Base-by-base conservation (phyloP, 2,329 filamentous ascomycete species). In the Talaromyces funiculosus region DNA sequence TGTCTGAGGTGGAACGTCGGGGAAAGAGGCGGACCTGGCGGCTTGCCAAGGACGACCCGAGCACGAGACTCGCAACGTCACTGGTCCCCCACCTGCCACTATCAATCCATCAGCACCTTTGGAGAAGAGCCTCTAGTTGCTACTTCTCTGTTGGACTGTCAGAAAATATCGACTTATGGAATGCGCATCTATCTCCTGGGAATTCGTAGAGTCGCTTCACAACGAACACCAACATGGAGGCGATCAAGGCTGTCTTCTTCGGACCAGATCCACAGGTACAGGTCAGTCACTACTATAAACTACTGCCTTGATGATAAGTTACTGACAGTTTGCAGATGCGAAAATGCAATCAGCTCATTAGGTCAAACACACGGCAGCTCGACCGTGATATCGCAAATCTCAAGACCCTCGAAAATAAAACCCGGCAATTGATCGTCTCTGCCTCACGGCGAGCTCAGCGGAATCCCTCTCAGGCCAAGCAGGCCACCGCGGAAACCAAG, bases 261-360 rank as follows among this genome's bases (percentile, higher is more conserved):
- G 51, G 51, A 37, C 51, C 51, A 29, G 51, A 54, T 54, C 51
- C 51, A 20, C 51, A 54, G 29, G 51, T 22, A 8, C 51, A 54
- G 51, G 93, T 96, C 80, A 66, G 81, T 56, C 35, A 33, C 33
- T 58, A 53, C 40, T n/a, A n/a, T n/a, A n/a, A n/a, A n/a, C n/a
- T 12, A 22, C 54, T 56, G 56, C 38, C n/a, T 40, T 51, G 37
- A 18, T 43, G 33, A 9, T 35, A 53, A 53, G 26, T 43, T 14
- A 60, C 64, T 65, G 20, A 69, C 61, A 7, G 18, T 45, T 53
- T 53, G 29, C 69, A 99, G 93, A 88, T 94, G 78, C 88, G 92
- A 65, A 97, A 97, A 87, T 97, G 93, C 78, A 96, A 97, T 76
- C 81, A 86, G 63, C 85, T 97, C 64, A 89, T 99, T 69, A 90